Base-by-base conservation (phyloP, 2,329 filamentous ascomycete genomes). In the Dactylonectria estremocensis region DNA sequence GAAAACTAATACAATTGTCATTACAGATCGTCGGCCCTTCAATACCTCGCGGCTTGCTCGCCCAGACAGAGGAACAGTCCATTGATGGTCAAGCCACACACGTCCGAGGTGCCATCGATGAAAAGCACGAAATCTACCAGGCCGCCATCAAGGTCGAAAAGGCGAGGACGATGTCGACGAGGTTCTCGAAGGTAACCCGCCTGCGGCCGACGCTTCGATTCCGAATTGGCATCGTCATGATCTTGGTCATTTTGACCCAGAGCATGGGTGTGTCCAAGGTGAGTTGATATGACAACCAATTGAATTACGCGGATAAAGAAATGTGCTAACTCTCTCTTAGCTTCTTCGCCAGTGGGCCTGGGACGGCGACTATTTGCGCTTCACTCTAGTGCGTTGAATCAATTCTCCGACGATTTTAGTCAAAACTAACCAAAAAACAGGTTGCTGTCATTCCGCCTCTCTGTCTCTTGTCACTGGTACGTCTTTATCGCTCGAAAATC, bases 21-120 rank as follows among this genome's bases (percentile, higher is more conserved):
- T 31, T 16, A 1, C 14, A 74, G 72, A 62, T 74, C 9, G 71
- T 76, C 61, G 74, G 74, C 0, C 74, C 74, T 7, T 73, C 63
- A 20, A 75, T 76, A 71, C 74, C 74, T 11, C 64, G 61, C 16
- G 72, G 64, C 14, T 14, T 75, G 54, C 71, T 61, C 43, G 69
- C 71, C 0, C 74, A 75, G 40, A 75, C 72, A 0, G 74, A 76
- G 22, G 72, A 66, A 5, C 70, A 74, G 3, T 72, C 70, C n/a
- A 46, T 69, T 4, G 67, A 69, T 3, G 61, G 63, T 0, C 49
- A 61, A 8, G 33, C 58, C 20, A 72, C 74, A 7, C 73, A 72
- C 7, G 66, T 76, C 5, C 74, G 74, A 14, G 74, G 74, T 22
- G 74, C 69, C 1, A 73, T 76, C 50, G 71, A 76, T 18, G 74